Evolutionary conservation across 2,329 filamentous ascomycete genomes (phyloP).

Genomic region (Knoxdaviesia proteae): DNA sequence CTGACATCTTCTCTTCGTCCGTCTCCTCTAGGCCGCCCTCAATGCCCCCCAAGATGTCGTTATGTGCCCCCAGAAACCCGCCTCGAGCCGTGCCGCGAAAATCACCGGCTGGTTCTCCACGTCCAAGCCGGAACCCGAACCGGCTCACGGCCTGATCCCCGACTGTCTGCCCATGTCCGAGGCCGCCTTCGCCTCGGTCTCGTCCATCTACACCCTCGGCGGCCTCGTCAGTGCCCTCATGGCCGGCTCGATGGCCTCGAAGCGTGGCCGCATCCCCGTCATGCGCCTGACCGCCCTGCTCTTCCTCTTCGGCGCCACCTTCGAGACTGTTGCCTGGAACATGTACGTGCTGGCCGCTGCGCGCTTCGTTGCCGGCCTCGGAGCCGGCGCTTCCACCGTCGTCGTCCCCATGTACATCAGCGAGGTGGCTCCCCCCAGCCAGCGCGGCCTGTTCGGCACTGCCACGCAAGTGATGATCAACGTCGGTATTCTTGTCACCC

Average conservation of each 20-base stretch:
- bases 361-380: constrained; percentile 60
- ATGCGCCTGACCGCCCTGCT: constrained; percentile 62
- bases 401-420: constrained; percentile 90
- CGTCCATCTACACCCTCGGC: constrained; percentile 78
- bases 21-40: constrained; percentile 50
- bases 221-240: constrained; percentile 66
- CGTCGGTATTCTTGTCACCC: constrained; percentile 65
- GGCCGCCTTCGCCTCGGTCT: constrained; percentile 64
- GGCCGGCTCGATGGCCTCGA: constrained; percentile 60
- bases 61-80: constrained; percentile 46
- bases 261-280: constrained; percentile 50
- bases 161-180: constrained; percentile 80
- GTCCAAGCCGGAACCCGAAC: constrained; percentile 7
- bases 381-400: constrained; percentile 74
- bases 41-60: constrained; percentile 91
- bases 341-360: constrained; percentile 52
- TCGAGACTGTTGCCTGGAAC: constrained; percentile 51
- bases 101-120: constrained; percentile 11
- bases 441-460: constrained; percentile 58
- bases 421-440: constrained; percentile 58
- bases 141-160: constrained; percentile 20
- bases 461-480: constrained; percentile 93
- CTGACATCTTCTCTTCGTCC: not conserved
- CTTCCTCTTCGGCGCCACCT: constrained; percentile 53
- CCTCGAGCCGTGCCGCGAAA: constrained; percentile 13